Conservation (phyloP, 768 basidiomycete genomes). For the Podaxis carcinomalis region DNA sequence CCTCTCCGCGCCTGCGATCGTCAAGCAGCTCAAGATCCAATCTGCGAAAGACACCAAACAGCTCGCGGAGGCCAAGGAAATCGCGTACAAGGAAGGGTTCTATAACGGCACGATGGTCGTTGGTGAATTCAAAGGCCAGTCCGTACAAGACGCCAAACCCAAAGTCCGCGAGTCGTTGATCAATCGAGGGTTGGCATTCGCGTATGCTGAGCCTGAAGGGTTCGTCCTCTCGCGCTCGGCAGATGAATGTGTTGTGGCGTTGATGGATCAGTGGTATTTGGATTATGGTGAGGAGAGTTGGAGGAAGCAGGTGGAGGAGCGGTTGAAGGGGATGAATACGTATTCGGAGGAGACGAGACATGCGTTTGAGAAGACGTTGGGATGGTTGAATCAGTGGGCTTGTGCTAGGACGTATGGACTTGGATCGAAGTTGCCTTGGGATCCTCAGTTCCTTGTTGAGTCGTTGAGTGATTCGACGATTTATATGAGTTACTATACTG, state of each 20-base stretch:
- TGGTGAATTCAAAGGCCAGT: conserved; percentile 85
- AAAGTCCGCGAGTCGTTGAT: conserved; percentile 87
- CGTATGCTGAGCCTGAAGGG: conserved; percentile 95
- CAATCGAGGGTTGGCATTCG: conserved; percentile 68
- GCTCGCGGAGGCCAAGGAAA: conserved; percentile 93
- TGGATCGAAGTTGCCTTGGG: conserved; percentile 95
- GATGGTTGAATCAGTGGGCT: conserved; percentile 98
- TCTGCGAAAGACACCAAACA: conserved; percentile 93
- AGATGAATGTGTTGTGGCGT: conserved; percentile 97
- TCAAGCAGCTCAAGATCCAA: conserved; percentile 89
- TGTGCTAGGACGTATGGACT: conserved; percentile 97
- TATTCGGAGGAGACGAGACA: conserved; percentile 91
- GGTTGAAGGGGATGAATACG: conserved; percentile 83
- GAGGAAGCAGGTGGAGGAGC: conserved; percentile 81
- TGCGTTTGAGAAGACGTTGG: conserved; percentile 85
- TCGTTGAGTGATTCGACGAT: conserved; percentile 96
- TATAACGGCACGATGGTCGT: conserved; percentile 89
- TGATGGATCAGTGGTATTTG: conserved; percentile 99
- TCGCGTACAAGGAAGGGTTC: conserved; percentile 98
- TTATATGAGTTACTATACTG: conserved; percentile 98
- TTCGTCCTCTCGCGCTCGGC: conserved; percentile 83
- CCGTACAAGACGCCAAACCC: conserved; percentile 88
- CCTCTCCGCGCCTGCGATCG: conserved; percentile 77
- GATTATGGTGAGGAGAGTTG: conserved; percentile 93
- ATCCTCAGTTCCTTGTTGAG: conserved; percentile 93